Evolutionary conservation across 257 asterid genomes (phyloP), one percentile per base, ranked within the genome.

Genomic region (Solanum virginianum): DNA sequence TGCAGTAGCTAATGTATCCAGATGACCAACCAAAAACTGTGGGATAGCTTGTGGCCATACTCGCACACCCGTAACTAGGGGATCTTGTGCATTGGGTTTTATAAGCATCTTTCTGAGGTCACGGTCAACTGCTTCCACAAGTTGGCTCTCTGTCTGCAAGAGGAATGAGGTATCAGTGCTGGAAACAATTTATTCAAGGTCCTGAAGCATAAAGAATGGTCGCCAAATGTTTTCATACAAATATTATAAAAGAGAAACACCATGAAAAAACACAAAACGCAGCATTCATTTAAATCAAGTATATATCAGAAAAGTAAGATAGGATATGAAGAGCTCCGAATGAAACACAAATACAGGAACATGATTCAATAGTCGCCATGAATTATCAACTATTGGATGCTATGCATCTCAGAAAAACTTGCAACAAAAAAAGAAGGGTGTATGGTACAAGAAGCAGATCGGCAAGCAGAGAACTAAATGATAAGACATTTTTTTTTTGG

Each of bases 21-120:
- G 85, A 90, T 96, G 98, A 32, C 99, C 99, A 41, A 96, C 89
- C 88, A 90, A 86, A 88, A 95, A 96, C 84, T 95, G 99, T 70
- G 99, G 98, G 91, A 96, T 96, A 70, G 98, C 99, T 88, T 89
- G 97, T 2, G 97, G 93, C 99, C 99, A 96, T 87, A 92, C 89
- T 24, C 98, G 90, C 62, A 94, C 97, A 9, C 99, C 97, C 85
- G 95, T 85, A 80, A 85, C 93, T 74, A 85, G 74, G 57, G 98
- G 98, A 68, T 96, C 96, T 57, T 88, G 88, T 57, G 98, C 98
- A 66, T 88, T 89, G 51, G 91, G 22, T 17, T 90, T 91, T 86
- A 96, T 88, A 24, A 96, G 98, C 99, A 96, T 95, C 92, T 91
- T 96, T 88, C 99, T 91, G 12, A 96, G 94, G 91, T 96, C 99